Evolutionary conservation across 495 filamentous ascomycete genomes (phyloP), one percentile per base, ranked within the genome.

Genomic region (Penicillium ochrochloron): DNA sequence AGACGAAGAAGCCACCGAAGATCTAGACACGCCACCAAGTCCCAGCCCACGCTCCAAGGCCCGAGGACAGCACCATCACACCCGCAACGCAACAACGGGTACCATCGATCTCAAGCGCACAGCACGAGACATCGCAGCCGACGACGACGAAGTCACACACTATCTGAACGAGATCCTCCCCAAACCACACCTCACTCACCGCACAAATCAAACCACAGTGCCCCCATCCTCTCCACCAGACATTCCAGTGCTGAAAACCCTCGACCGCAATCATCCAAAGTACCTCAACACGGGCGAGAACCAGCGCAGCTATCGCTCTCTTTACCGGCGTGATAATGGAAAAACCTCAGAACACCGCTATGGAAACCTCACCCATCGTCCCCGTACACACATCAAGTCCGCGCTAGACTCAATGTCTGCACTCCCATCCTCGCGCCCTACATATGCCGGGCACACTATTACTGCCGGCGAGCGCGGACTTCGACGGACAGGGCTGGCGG

Each of bases 41-140:
- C 78, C 78, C 21, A 81, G 77, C 53, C 78, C 78, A 11, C 78
- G 78, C 5, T 75, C 75, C 35, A 79, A 80, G 56, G 66, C 67
- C 12, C 70, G 73, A 33, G 72, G 65, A 29, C 56, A 63, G 14
- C 67, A 69, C 53, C 34, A 35, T 27, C 65, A 65, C 14, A 51
- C 67, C 10, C 69, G 72, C 31, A 74, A 60, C 21, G 55, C 67
- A 29, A 70, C 73, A 0, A 64, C 71, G 42, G 69, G 75, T 17
- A 56, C 55, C 10, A 44, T 73, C 5, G 73, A 76, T 17, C 37
- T 73, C 31, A 75, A 71, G 61, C 68, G 70, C 34, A 65, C 66
- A 39, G 53, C 70, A n/a, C 71, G 67, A 54, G 67, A 68, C 1
- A 66, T 74, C 41, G 66, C 71, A 25, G 67, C 68, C 23, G 72